phyloP scores from a whole-genome alignment of 768 basidiomycete genomes.

The Termitomyces sp. region DNA sequence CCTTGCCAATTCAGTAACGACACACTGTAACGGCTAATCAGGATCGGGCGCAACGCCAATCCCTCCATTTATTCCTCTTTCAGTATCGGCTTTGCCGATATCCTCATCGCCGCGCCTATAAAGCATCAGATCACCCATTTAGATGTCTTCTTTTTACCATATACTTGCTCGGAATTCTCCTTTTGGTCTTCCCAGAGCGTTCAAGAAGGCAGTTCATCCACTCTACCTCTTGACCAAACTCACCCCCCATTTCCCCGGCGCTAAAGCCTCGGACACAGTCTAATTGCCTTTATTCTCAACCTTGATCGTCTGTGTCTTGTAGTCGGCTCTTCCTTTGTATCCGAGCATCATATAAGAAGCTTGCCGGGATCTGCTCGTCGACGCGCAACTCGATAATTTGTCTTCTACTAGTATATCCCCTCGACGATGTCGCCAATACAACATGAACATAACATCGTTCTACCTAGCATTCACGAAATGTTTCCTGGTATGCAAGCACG shows the following conservation, averaged over 20 bases:
- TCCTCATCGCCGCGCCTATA: slow-evolving; percentile 20
- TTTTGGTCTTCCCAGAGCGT: slow-evolving; percentile 17
- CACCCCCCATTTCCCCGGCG: slow-evolving; percentile 5
- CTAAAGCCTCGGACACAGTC: slow-evolving; percentile 20
- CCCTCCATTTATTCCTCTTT: slow-evolving; percentile 23
- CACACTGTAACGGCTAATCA: slow-evolving; percentile 11
- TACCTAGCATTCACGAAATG: slow-evolving; percentile 56
- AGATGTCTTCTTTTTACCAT: slow-evolving; percentile 16
- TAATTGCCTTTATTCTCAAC: slow-evolving; percentile 3
- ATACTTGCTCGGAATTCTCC: slow-evolving; percentile 18
- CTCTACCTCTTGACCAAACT: slow-evolving; percentile 10
- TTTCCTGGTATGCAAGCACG: slow-evolving; percentile 43
- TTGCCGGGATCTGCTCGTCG: background rate
- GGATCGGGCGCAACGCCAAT: slow-evolving; percentile 28
- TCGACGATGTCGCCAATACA: slow-evolving; percentile 8
- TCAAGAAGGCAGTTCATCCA: slow-evolving; percentile 19
- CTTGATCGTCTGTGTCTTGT: background rate
- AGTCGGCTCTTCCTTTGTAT: too few species aligned
- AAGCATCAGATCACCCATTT: slow-evolving; percentile 21
- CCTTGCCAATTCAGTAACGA: slow-evolving; percentile 13
- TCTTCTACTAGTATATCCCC: background rate
- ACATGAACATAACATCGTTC: slow-evolving; percentile 21
- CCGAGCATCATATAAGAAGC: background rate
- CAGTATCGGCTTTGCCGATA: slow-evolving; percentile 25
- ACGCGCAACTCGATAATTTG: background rate